Evolutionary conservation across 2,329 filamentous ascomycete species (phyloP), one percentile per base, ranked within the genome.

Genomic region (Colletotrichum costaricense): DNA sequence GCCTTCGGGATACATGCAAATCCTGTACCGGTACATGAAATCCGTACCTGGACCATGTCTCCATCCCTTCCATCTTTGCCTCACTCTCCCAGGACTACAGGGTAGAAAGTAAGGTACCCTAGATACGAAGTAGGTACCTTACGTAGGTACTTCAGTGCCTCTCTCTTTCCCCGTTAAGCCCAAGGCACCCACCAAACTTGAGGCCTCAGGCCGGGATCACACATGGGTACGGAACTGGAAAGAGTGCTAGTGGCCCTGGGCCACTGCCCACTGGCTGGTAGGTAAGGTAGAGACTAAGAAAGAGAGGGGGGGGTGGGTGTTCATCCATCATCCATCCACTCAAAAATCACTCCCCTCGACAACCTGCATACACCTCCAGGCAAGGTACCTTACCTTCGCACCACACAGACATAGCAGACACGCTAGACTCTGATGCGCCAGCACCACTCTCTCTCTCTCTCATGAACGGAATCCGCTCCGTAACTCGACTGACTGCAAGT

Each of bases 21-120:
- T 55, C 12, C 58, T 38, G 72, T 73, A 66, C 69, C 69, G 69
- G 69, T 73, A 74, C 72, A 73, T 72, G 58, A n/a, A 19, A n/a
- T 28, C 16, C n/a, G 38, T 52, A 33, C 54, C 28, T 60, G 55
- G 24, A 22, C 63, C 46, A 55, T 64, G 62, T 55, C 22, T 33
- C 19, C 55, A 46, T 57, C 52, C 52, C 26, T 42, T 65, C 38
- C 49, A 35, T 42, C 38, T 24, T 6, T 65, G 33, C 22, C 46
- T 46, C 62, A 63, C 16, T 19, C 16, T 28, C 14, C 33, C 33
- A 35, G 12, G 33, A 35, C 33, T 11, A 35, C 54, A 30, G 12
- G 60, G 35, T 42, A 42, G 12, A 42, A 42, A 16, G 14, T 16
- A 42, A 42, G 35, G 14, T 42, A 42, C 35, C 35, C 14, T 42